Evolutionary conservation across 495 filamentous ascomycete genomes (phyloP).

Genomic region (Penicillium lividum): DNA sequence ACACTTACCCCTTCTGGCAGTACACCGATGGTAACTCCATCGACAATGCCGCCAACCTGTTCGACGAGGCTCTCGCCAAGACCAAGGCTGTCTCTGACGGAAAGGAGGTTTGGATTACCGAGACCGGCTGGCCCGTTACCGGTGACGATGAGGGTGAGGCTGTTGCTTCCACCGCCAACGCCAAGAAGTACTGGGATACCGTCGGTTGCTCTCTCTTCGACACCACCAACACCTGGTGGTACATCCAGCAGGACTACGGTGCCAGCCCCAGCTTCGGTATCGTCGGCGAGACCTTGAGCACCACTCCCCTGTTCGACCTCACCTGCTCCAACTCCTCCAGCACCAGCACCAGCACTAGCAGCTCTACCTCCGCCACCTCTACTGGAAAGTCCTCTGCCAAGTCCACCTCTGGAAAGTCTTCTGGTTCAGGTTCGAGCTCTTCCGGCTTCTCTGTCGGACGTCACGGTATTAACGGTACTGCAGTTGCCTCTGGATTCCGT

Average conservation of each 20-base stretch:
- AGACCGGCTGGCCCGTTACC: conserved; percentile 83
- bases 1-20: conserved; percentile 77
- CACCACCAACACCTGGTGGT: conserved; percentile 71
- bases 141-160: conserved; percentile 62
- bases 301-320: conserved; percentile 64
- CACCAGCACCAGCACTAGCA: conserved; percentile 25
- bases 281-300: conserved; percentile 52
- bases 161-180: conserved; percentile 65
- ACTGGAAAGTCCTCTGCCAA: conserved; percentile 1
- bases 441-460: conserved; percentile 4
- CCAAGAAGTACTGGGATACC: conserved; percentile 75
- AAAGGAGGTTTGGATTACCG: conserved; percentile 85
- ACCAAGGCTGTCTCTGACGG: conserved; percentile 59
- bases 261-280: conserved; percentile 72
- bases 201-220: conserved; percentile 74
- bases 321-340: conserved; percentile 47
- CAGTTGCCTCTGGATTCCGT: conserved; percentile 26
- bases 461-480: conserved; percentile 1
- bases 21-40: conserved; percentile 67
- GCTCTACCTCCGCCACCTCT: conserved; percentile 17
- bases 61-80: conserved; percentile 59
- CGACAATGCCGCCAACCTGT: conserved; percentile 57
- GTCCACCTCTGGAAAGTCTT: not conserved
- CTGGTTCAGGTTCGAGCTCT: not conserved
- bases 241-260: conserved; percentile 67